Evolutionary conservation across 495 filamentous ascomycete species (phyloP), one percentile per base, ranked within the genome.

Genomic region (Penicillium bialowiezense): DNA sequence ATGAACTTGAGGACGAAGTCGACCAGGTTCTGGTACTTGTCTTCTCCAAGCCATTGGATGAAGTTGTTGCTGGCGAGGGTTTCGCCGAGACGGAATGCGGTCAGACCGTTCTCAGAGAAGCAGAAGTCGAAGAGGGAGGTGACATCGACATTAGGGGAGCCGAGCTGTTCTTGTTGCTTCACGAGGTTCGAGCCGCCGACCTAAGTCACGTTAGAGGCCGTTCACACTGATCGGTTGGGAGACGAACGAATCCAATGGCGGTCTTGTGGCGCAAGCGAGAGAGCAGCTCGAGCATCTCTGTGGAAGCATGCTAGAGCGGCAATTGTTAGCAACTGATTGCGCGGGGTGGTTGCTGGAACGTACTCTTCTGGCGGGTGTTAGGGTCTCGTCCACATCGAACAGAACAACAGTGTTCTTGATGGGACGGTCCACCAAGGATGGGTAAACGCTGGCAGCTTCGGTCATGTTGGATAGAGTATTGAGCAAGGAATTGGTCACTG

Each of bases 151-250:
- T 64, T 56, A 23, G 68, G 47, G 2, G 77, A 75, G 59, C 90
- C 91, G 20, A 97, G 82, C 69, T 98, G 93, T 66, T 98, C 93
- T 65, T 97, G 90, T 65, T 97, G 93, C 75, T 98, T 97, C 40
- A 72, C 72, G 37, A 96, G 76, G 76, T 98, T 84, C 48, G 87
- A 91, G 45, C 89, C 89, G 53, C 89, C 90, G 32, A 93, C 69
- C 72, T 75, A 34, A 9, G 54, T 17, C 24, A 12, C 12, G 33
- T 54, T 44, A 70, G 41, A 58, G 50, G 36, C 24, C 21, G 23
- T 12, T 26, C 12, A 23, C 10, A 15, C 10, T 39, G 14, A 21
- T 9, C 20, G 14, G 37, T 37, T 32, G n/a, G 33, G 34, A 67
- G 34, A 73, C 72, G 56, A 28, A 75, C 93, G 68, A 79, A 96